A percentile compares a stretch with the other conserved stretches of the same genome.
These are phyloP conservation scores for Eucalyptus grandis DNA, from an alignment of 345 rosid species.

Conservation along the genomic window DNA sequence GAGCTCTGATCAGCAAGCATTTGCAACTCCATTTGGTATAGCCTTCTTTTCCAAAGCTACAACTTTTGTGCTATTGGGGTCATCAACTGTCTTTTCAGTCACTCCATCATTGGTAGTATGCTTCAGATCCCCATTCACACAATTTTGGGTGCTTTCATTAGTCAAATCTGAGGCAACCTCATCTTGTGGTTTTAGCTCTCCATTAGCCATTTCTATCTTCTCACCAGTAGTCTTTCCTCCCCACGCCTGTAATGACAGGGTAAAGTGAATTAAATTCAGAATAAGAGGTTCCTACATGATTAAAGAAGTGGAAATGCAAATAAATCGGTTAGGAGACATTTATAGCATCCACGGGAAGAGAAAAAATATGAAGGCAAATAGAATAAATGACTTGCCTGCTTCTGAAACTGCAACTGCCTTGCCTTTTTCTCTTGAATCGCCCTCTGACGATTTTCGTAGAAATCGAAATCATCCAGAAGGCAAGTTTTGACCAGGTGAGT, in stretches of 20 bases:
- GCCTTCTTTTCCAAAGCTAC: not conserved
- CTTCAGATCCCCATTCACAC: not conserved
- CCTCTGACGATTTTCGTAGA: constrained; percentile 75
- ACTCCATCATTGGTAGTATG: not conserved
- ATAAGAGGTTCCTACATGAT: not conserved
- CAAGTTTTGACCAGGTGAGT: constrained; percentile 37
- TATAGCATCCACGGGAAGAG: not conserved
- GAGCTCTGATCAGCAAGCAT: not conserved
- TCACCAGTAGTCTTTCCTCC: not conserved
- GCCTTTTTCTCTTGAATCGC: constrained; percentile 57
- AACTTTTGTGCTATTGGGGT: not conserved
- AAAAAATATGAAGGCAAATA: not conserved
- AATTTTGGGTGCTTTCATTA: not conserved
- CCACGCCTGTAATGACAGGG: not conserved
- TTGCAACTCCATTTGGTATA: constrained; percentile 1
- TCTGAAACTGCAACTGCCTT: constrained; percentile 18
- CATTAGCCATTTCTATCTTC: not conserved
- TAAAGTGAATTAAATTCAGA: not conserved
- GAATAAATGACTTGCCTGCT: not conserved
- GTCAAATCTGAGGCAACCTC: not conserved
- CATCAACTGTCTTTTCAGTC: not conserved
- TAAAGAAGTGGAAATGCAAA: not conserved
- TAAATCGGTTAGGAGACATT: not conserved
- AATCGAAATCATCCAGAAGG: constrained; percentile 65
- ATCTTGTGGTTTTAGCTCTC: not conserved